phyloP scores from a whole-genome alignment of 2,329 filamentous ascomycete genomes.

The Neonectria faginata region DNA sequence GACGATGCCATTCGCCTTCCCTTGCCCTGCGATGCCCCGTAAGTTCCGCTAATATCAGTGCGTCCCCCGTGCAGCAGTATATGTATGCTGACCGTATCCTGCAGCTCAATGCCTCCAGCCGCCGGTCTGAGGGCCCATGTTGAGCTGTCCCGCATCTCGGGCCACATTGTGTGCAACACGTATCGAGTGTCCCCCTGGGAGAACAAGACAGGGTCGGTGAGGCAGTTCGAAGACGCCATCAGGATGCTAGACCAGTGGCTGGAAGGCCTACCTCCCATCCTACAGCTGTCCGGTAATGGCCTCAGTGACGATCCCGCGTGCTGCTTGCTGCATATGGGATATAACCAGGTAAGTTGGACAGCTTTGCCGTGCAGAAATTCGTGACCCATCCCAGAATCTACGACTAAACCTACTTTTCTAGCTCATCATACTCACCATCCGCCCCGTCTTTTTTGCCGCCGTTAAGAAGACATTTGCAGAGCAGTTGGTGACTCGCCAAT shows the following conservation, averaged over 20 bases:
- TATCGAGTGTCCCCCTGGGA: slow-evolving; percentile 55
- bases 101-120: slow-evolving; percentile 57
- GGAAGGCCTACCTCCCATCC: slow-evolving; percentile 50
- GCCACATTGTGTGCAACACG: slow-evolving; percentile 61
- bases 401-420: slow-evolving; percentile 3
- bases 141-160: slow-evolving; percentile 60
- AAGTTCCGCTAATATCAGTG: slow-evolving; percentile 38
- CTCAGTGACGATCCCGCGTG: slow-evolving; percentile 56
- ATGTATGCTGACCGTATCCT: slow-evolving; percentile 4
- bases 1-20: slow-evolving; percentile 61
- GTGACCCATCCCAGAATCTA: too few relatives aligned
- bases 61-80: not conserved
- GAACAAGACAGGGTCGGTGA: slow-evolving; percentile 41
- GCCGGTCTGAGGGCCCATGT: slow-evolving; percentile 60
- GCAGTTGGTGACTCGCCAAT: slow-evolving; percentile 49
- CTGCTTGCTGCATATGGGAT: slow-evolving; percentile 61
- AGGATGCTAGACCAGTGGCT: slow-evolving; percentile 58
- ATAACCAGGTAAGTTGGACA: slow-evolving; percentile 52
- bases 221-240: slow-evolving; percentile 55
- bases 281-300: slow-evolving; percentile 53
- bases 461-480: slow-evolving; percentile 61
- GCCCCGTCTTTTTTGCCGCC: slow-evolving; percentile 60
- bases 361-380: not conserved
- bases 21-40: slow-evolving; percentile 56
- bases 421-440: slow-evolving; percentile 61